Conservation (phyloP, 2,329 filamentous ascomycete species). For the Cercospora janseana region DNA sequence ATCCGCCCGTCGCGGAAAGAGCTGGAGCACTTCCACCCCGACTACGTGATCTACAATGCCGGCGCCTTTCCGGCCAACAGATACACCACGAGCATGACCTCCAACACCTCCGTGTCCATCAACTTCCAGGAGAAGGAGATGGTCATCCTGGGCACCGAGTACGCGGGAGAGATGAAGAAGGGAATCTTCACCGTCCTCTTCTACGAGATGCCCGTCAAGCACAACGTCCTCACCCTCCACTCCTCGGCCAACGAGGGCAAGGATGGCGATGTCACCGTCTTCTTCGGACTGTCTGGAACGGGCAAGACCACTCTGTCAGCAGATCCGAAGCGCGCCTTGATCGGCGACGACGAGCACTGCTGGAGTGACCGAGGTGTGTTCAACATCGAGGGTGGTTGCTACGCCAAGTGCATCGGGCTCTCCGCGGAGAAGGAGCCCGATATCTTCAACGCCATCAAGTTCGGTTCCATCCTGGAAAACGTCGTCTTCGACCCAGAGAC, state of each 20-base stretch:
- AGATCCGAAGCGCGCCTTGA: conserved; percentile 91
- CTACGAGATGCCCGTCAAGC: conserved; percentile 99
- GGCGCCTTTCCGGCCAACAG: conserved; percentile 98
- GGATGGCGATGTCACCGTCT: conserved; percentile 93
- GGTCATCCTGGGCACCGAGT: conserved; percentile 99
- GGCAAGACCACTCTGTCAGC: conserved; percentile 98
- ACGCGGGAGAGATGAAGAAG: conserved; percentile 56
- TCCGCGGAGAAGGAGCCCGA: conserved; percentile 99
- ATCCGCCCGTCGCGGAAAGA: conserved; percentile 89
- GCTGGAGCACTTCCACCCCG: conserved; percentile 95
- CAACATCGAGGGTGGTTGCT: conserved; percentile 99
- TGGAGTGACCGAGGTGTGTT: conserved; percentile 96
- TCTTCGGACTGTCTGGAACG: conserved; percentile 97
- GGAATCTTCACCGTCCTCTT: conserved; percentile 93
- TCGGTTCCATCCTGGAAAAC: conserved; percentile 97
- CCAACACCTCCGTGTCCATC: conserved; percentile 93
- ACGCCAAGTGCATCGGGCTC: conserved; percentile 97
- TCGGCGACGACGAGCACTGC: conserved; percentile 99
- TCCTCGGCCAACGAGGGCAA: conserved; percentile 97
- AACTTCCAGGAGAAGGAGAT: conserved; percentile 99
- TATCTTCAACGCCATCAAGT: conserved; percentile 93
- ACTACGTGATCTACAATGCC: conserved; percentile 99
- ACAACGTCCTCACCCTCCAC: conserved; percentile 97
- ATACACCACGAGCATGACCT: conserved; percentile 98
- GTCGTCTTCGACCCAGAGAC: conserved; percentile 93